Evolutionary conservation across 208 protist genomes (phyloP).

Genomic region (Leptomonas seymouri): DNA sequence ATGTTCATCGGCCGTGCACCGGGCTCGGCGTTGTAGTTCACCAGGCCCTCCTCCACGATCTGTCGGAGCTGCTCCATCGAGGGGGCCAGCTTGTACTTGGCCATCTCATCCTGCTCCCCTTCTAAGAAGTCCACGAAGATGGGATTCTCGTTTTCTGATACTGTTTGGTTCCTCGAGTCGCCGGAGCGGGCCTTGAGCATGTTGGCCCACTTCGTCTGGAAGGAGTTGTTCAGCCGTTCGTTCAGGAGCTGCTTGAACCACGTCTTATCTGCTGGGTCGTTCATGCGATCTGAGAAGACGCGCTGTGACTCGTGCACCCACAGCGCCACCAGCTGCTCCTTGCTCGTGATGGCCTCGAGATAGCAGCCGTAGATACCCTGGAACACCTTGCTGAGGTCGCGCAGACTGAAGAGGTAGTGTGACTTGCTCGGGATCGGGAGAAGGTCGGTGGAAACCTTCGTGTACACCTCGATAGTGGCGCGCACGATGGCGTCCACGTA

Average conservation of each 20-base stretch:
- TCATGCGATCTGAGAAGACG: slow-evolving; percentile 98
- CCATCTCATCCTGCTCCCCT: slow-evolving; percentile 92
- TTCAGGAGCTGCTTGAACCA: slow-evolving; percentile 94
- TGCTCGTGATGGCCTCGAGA: slow-evolving; percentile 89
- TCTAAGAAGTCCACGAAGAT: slow-evolving; percentile 97
- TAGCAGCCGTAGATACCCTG: slow-evolving; percentile 96
- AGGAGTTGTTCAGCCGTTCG: slow-evolving; percentile 92
- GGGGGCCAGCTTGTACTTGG: slow-evolving; percentile 95
- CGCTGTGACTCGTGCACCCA: slow-evolving; percentile 98
- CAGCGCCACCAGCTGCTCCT: slow-evolving; percentile 95
- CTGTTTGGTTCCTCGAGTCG: slow-evolving; percentile 40
- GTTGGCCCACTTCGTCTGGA: slow-evolving; percentile 92
- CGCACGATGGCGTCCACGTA: slow-evolving; percentile 93
- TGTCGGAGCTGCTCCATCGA: slow-evolving; percentile 87
- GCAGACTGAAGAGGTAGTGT: slow-evolving; percentile 99
- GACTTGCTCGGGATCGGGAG: slow-evolving; percentile 98
- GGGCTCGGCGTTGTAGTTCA: slow-evolving; percentile 94
- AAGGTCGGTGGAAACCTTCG: slow-evolving; percentile 87
- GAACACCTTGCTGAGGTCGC: slow-evolving; percentile 98
- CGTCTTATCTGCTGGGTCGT: slow-evolving; percentile 90
- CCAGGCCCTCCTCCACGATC: slow-evolving; percentile 94
- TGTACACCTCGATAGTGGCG: slow-evolving; percentile 96
- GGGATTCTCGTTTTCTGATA: slow-evolving; percentile 81
- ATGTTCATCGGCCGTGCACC: slow-evolving; percentile 94
- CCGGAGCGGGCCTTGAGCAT: slow-evolving; percentile 87